Evolutionary conservation across 441 rosid genomes (phyloP).

Genomic region (Erysimum cheiri): DNA sequence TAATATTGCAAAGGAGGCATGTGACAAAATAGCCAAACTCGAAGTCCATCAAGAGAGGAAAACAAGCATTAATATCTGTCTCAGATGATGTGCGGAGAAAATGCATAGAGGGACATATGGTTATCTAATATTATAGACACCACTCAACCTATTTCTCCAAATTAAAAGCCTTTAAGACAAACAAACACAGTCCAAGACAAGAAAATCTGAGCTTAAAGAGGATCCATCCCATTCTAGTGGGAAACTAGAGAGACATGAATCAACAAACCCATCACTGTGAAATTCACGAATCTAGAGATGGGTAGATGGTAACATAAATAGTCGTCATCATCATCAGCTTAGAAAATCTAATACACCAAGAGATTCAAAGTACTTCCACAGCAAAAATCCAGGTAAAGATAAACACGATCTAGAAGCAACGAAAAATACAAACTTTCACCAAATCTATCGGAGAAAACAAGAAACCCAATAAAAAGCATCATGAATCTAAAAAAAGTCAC

Average conservation of each 20-base stretch:
- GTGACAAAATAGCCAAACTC: slow-evolving; percentile 48
- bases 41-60: slow-evolving; percentile 40
- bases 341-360: neutral
- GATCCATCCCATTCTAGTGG: neutral
- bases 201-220: neutral
- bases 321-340: slow-evolving; percentile 34
- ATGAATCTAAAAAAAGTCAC: slow-evolving; percentile 1
- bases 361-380: neutral
- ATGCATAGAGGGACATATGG: slow-evolving; percentile 22
- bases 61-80: slow-evolving; percentile 44
- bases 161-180: neutral
- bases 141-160: slow-evolving; percentile 42
- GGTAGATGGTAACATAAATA: slow-evolving; percentile 19
- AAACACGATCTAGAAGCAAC: slow-evolving; percentile 27
- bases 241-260: neutral
- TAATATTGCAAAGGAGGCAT: neutral
- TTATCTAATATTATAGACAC: slow-evolving; percentile 36
- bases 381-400: neutral
- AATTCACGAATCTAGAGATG: neutral
- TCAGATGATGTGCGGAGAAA: slow-evolving; percentile 31
- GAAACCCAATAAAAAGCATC: neutral
- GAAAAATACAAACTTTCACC: neutral
- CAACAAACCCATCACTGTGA: neutral
- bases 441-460: neutral
- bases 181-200: slow-evolving; percentile 1